Conservation (phyloP, 306 rosid species). For the Delonix regia region DNA sequence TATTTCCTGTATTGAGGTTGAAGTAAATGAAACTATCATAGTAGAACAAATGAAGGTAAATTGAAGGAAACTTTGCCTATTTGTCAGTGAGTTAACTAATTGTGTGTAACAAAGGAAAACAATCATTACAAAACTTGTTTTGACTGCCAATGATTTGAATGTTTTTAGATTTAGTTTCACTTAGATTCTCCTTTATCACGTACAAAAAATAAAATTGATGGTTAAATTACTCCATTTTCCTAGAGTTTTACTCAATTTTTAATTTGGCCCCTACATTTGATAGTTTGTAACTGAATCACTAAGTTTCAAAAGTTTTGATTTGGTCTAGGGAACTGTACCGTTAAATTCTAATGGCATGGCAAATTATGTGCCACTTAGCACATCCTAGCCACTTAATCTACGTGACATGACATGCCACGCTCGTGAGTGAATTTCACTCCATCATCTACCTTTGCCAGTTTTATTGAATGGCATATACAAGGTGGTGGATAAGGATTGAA, state of each 20-base stretch:
- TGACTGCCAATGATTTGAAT: neutral
- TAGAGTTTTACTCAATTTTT: neutral
- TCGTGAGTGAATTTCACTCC: neutral
- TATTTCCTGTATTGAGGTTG: constrained; percentile 4
- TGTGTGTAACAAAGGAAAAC: neutral
- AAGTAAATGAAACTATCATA: constrained; percentile 19
- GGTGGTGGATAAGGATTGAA: constrained; percentile 3
- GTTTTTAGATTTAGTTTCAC: constrained; percentile 1
- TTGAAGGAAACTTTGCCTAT: constrained; percentile 14
- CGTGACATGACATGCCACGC: neutral
- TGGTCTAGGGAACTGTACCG: neutral
- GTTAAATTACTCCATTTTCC: neutral
- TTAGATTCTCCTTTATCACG: neutral
- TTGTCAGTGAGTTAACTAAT: neutral
- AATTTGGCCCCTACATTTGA: neutral
- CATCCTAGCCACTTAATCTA: neutral
- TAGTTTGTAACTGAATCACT: neutral
- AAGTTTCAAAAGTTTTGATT: neutral
- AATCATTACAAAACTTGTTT: neutral
- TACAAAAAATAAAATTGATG: neutral
- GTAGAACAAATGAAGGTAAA: constrained; percentile 7
- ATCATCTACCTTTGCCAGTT: too few species aligned
- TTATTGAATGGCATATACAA: too few species aligned
- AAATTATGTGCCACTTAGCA: neutral
- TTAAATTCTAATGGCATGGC: neutral